These are phyloP conservation scores for Chrysosporium keratinophilum DNA, from an alignment of 2,329 filamentous ascomycete species.

Conservation along the genomic window DNA sequence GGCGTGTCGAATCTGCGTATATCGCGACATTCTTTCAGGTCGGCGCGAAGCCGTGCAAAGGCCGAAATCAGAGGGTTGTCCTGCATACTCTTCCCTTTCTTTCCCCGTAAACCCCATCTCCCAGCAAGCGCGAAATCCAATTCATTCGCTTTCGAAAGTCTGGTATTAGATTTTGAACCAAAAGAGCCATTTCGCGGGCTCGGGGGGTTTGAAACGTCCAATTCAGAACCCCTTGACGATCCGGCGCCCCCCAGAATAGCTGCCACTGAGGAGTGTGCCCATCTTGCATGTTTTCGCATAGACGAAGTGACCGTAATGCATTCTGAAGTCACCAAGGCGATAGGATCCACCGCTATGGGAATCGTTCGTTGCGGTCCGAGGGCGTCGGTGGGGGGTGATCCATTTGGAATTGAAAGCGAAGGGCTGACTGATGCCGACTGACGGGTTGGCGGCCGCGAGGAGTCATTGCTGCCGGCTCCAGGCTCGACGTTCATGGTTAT, in stretches of 20 bases:
- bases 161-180: conserved; percentile 15
- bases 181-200: conserved; percentile 24
- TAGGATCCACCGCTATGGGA: conserved; percentile 70
- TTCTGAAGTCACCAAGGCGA: conserved; percentile 92
- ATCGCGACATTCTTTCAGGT: conserved; percentile 81
- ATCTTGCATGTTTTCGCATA: conserved; percentile 94
- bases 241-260: conserved; percentile 74
- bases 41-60: conserved; percentile 79
- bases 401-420: conserved; percentile 1
- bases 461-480: conserved; percentile 5
- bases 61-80: conserved; percentile 94
- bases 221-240: conserved; percentile 38
- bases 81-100: conserved; percentile 94
- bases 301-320: conserved; percentile 97
- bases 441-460: not conserved
- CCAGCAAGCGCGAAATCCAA: conserved; percentile 52
- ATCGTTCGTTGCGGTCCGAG: not conserved
- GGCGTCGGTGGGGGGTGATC: not conserved
- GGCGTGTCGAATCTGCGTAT: conserved; percentile 83
- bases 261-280: conserved; percentile 89
- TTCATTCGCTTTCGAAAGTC: conserved; percentile 22
- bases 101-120: conserved; percentile 85
- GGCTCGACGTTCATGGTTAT: conserved; percentile 14
- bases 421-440: not conserved
- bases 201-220: conserved; percentile 32